Evolutionary conservation across 306 rosid species (phyloP), one percentile per base, ranked within the genome.

Genomic region (Begonia loranthoides): DNA sequence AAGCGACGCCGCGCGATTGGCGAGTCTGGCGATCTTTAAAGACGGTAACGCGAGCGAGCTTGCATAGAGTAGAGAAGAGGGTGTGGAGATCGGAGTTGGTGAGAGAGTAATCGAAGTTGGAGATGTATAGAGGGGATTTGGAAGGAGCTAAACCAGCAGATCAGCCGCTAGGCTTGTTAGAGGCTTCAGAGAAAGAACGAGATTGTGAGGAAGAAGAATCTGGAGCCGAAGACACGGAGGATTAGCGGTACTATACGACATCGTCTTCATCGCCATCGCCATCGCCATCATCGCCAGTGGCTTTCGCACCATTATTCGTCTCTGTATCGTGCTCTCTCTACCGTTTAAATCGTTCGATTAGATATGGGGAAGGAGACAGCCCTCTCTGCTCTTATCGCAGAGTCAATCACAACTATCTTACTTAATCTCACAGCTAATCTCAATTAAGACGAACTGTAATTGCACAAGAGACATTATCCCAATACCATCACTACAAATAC

Each of bases 21-120:
- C 95, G 94, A 12, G 97, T 85, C 59, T 24, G 52, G 55, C 97
- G 89, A 67, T 89, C 82, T 65, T 84, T 89, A 67, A 84, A 81
- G 33, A 89, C 82, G 1, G 97, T 79, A 48, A 89, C 95, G n/a
- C 95, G 82, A 0, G 95, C 95, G 55, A 89, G 60, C 51, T 74
- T 74, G 43, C 97, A 95, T 63, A 85, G 76, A 51, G 77, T 76
- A 61, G 95, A 79, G 76, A 84, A 89, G 54, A 89, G 94, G 3
- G 87, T 82, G 61, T 89, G 95, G 62, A 89, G 87, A 62, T 89
- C 97, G 51, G 93, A 84, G 73, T 89, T 89, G 14, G 95, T 89
- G 51, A 89, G 79, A 15, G 90, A 69, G 62, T 62, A 89, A 55
- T 89, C 97, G 16, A 84, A 14, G 73, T 89, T 89, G 13, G 97